phyloP scores from a whole-genome alignment of 73 alveolate species.

The Stentor coeruleus region DNA sequence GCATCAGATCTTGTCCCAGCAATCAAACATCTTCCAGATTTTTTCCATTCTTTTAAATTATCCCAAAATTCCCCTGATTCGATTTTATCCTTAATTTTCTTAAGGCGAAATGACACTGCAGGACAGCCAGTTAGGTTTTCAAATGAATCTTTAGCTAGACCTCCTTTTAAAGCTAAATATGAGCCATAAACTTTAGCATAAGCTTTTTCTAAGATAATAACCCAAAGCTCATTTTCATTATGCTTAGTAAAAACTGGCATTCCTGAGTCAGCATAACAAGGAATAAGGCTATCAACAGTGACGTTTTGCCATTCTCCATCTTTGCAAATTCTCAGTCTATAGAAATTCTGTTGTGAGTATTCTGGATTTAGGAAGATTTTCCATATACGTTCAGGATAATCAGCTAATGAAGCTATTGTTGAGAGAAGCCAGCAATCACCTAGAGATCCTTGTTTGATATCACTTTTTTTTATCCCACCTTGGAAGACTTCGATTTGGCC shows the following conservation, averaged over 20 bases:
- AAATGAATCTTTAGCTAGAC: background rate
- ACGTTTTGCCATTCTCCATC: background rate
- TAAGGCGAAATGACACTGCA: background rate
- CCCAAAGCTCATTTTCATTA: slow-evolving; percentile 27
- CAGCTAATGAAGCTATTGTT: slow-evolving; percentile 94
- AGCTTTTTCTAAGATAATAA: slow-evolving; percentile 20
- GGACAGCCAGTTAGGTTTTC: background rate
- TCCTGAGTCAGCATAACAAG: background rate
- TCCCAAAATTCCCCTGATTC: slow-evolving; percentile 57
- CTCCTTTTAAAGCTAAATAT: slow-evolving; percentile 27
- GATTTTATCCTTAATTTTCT: background rate
- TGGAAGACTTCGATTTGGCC: slow-evolving; percentile 56
- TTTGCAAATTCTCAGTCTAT: background rate
- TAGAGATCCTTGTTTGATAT: slow-evolving; percentile 92
- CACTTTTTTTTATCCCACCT: slow-evolving; percentile 88
- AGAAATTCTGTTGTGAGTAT: background rate
- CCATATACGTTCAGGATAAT: slow-evolving; percentile 76
- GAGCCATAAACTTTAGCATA: slow-evolving; percentile 28
- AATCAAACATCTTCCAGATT: slow-evolving; percentile 88
- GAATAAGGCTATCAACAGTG: slow-evolving; percentile 22
- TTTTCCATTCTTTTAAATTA: slow-evolving; percentile 29
- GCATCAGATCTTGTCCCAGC: slow-evolving; percentile 78
- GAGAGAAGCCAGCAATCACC: slow-evolving; percentile 99
- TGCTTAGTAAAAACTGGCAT: background rate
- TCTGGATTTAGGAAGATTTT: background rate